Base-by-base conservation (phyloP, 805 yeast genomes). In the Wickerhamomyces tratensis region DNA sequence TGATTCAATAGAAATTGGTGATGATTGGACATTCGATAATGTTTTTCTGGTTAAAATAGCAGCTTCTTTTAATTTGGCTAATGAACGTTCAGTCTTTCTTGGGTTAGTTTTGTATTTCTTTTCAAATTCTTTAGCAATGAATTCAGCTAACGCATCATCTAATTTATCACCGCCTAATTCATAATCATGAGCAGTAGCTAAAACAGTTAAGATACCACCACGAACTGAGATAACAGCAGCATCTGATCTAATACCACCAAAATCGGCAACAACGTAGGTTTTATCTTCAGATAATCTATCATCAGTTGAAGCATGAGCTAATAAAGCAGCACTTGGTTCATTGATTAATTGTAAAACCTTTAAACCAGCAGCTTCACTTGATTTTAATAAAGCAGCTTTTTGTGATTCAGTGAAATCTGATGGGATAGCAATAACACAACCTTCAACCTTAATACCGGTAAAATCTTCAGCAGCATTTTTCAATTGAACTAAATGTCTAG, bases 211-310 rank as follows among this genome's bases (percentile, higher is more conserved):
- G 52, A 93, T 77, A 57, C 98, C 98, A 49, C 96, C 96, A 71
- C 97, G 81, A 42, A 82, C 85, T 36, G 97, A 80, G 55, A 93
- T 70, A 41, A 93, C 89, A 46, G 98, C 96, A 48, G 89, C 96
- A 61, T 93, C 98, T 36, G 95, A 82, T 67, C 98, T 77, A 53
- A 88, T 74, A 59, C 96, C 97, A 63, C 98, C 98, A 57, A 93
- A 86, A 65, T 93, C 98, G 43, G 95, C 94, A 52, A 93, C 96
- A 40, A 87, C 94, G 57, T 81, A 81, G 46, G 86, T 65, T 70
- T 82, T 82, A 66, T 87, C 95, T 51, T 77, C 66, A 43, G 49
- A 45, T 33, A 59, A 47, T 40, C 56, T 52, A 43, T 55, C 50
- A 36, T 65, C 74, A 43, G 70, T 62, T 34, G 67, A 57, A 36